These are phyloP conservation scores for Colletotrichum falcatum DNA, from an alignment of 2,329 filamentous ascomycete genomes.

Conservation along the genomic window DNA sequence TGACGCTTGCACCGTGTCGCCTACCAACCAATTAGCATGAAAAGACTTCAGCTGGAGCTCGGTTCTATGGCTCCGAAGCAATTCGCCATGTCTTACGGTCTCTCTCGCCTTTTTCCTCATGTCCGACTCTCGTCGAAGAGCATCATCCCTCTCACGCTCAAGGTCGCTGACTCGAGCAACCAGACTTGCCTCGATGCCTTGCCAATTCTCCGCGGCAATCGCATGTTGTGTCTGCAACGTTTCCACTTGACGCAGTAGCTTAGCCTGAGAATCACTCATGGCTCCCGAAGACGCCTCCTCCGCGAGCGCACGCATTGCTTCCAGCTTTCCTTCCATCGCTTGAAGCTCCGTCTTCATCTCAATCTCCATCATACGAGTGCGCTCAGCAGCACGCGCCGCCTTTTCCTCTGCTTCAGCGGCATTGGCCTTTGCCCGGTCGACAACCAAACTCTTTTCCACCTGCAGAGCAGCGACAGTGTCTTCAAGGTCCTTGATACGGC, in stretches of 20 bases:
- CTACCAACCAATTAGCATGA: conserved; percentile 55
- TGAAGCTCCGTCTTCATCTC: conserved; percentile 84
- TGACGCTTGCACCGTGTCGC: conserved; percentile 73
- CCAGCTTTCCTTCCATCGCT: conserved; percentile 88
- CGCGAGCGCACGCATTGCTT: conserved; percentile 84
- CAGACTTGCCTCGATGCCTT: conserved; percentile 90
- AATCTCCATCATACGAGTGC: conserved; percentile 73
- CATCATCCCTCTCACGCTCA: conserved; percentile 93
- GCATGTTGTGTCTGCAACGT: conserved; percentile 96
- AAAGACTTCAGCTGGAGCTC: background rate
- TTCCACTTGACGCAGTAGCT: conserved; percentile 92
- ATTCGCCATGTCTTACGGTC: conserved; percentile 67
- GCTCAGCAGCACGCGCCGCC: conserved; percentile 78
- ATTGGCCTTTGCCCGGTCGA: conserved; percentile 73
- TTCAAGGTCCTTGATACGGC: conserved; percentile 64
- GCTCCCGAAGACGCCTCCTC: conserved; percentile 90
- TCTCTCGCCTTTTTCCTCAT: conserved; percentile 91
- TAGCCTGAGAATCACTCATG: conserved; percentile 86
- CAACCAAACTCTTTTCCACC: conserved; percentile 81
- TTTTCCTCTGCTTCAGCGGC: conserved; percentile 80
- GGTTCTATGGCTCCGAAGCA: background rate
- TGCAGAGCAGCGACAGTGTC: conserved; percentile 73
- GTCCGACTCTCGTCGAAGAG: conserved; percentile 84
- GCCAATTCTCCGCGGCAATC: conserved; percentile 96
- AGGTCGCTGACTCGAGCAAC: conserved; percentile 80